Conservation (phyloP, 305 asterid species). For the Salvia sclarea region DNA sequence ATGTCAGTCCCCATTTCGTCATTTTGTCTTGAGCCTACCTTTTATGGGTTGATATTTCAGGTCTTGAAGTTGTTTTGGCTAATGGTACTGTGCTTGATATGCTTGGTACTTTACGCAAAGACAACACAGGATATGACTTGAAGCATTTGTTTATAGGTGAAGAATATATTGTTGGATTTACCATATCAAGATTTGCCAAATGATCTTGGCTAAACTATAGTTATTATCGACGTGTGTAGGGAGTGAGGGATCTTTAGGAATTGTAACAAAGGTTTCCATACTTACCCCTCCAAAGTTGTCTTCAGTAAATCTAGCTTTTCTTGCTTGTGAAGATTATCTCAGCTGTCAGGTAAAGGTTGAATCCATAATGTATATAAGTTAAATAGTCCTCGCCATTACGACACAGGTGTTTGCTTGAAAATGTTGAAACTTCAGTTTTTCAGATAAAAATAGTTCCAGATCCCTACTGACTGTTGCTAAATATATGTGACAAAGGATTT, state of each 20-base stretch:
- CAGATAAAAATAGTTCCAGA: background rate
- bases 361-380: constrained; percentile 4
- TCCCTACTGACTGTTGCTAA: constrained; percentile 15
- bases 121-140: constrained; percentile 97
- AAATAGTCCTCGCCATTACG: constrained; percentile 20
- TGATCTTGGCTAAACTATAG: constrained; percentile 31
- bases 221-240: constrained; percentile 48
- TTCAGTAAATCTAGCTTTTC: constrained; percentile 86
- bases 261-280: constrained; percentile 90
- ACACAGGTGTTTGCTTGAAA: constrained; percentile 12
- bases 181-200: constrained; percentile 23
- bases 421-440: constrained; percentile 20
- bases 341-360: constrained; percentile 84
- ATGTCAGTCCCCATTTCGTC: background rate
- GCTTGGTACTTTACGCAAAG: constrained; percentile 95
- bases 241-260: constrained; percentile 97
- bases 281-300: constrained; percentile 92
- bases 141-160: constrained; percentile 97
- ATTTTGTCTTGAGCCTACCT: constrained; percentile 1
- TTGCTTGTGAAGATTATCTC: constrained; percentile 84
- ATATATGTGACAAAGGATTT: background rate
- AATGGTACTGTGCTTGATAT: constrained; percentile 94
- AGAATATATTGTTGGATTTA: constrained; percentile 29
- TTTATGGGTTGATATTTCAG: constrained; percentile 46
- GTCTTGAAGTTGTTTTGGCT: constrained; percentile 95